phyloP scores from a whole-genome alignment of 2,329 filamentous ascomycete species.

The Diplocarpon mali region DNA sequence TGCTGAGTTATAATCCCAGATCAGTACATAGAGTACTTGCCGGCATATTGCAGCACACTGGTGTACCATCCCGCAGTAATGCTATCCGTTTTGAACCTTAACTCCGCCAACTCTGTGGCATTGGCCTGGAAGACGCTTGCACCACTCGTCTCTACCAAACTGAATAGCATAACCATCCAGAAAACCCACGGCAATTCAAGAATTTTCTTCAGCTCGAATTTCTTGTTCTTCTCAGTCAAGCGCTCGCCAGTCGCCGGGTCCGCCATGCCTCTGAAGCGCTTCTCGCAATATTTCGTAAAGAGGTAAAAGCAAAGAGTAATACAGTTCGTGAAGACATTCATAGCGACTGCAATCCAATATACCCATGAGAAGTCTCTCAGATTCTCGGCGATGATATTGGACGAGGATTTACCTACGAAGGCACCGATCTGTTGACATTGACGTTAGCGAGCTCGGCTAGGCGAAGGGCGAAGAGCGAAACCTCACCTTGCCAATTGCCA shows the following conservation, averaged over 20 bases:
- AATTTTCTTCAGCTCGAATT: conserved; percentile 44
- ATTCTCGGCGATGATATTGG: conserved; percentile 46
- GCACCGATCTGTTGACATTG: conserved; percentile 34
- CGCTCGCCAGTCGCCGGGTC: conserved; percentile 48
- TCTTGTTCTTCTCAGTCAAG: conserved; percentile 48
- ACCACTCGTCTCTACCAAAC: conserved; percentile 46
- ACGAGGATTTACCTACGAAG: conserved; percentile 48
- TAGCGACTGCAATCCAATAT: conserved; percentile 50
- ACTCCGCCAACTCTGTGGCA: conserved; percentile 48
- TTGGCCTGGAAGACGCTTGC: conserved; percentile 44
- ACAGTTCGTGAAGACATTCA: conserved; percentile 52
- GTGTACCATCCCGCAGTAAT: conserved; percentile 51
- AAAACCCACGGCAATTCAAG: conserved; percentile 48
- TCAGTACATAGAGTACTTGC: conserved; percentile 15
- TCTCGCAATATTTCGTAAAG: conserved; percentile 41
- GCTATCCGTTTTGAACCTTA: conserved; percentile 43
- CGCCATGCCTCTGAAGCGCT: conserved; percentile 34
- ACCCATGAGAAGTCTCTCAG: conserved; percentile 51
- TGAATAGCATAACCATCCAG: conserved; percentile 44
- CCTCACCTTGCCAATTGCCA: conserved; percentile 42
- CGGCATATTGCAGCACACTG: conserved; percentile 42
- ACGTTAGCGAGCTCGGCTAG: neutral
- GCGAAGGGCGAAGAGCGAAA: no score
- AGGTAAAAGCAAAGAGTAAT: conserved; percentile 42
- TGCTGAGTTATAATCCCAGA: no score